These are phyloP conservation scores for Prosopis cineraria DNA, from an alignment of 306 rosid species.

Conservation along the genomic window DNA sequence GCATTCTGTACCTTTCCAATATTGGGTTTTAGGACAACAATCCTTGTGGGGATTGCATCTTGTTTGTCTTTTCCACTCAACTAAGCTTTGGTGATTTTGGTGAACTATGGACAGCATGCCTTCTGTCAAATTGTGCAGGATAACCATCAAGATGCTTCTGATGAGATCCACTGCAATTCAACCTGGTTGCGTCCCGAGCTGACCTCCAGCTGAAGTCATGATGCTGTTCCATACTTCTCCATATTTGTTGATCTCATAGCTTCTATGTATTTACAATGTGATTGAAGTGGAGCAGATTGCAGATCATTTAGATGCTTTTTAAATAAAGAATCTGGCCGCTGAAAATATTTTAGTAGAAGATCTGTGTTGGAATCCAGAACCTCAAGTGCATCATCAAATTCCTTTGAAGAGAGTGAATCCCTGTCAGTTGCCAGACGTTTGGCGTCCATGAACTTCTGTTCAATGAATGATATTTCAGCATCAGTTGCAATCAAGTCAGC, in stretches of 20 bases:
- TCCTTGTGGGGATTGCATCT: conserved; percentile 64
- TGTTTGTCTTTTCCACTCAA: conserved; percentile 46
- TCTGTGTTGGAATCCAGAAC: conserved; percentile 86
- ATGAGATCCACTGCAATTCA: conserved; percentile 49
- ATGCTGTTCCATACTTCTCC: conserved; percentile 44
- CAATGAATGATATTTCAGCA: conserved; percentile 80
- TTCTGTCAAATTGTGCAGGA: conserved; percentile 50
- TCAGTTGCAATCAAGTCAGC: conserved; percentile 55
- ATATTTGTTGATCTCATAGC: conserved; percentile 47
- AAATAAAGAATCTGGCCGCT: conserved; percentile 86
- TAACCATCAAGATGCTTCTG: conserved; percentile 50
- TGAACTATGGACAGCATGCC: conserved; percentile 43
- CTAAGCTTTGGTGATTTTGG: conserved; percentile 49
- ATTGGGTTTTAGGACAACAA: conserved; percentile 92
- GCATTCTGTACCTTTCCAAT: conserved; percentile 64
- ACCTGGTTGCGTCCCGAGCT: conserved; percentile 44
- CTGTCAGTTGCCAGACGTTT: conserved; percentile 77
- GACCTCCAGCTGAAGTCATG: conserved; percentile 49
- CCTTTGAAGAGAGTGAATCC: conserved; percentile 77
- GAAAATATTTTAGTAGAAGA: conserved; percentile 74
- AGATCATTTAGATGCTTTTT: conserved; percentile 84
- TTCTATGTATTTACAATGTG: conserved; percentile 50
- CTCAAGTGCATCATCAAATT: conserved; percentile 75
- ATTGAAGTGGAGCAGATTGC: conserved; percentile 49
- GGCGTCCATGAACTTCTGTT: conserved; percentile 87